Conservation (phyloP, 1,284 basidiomycete genomes). For the Hortiboletus rubellus region DNA sequence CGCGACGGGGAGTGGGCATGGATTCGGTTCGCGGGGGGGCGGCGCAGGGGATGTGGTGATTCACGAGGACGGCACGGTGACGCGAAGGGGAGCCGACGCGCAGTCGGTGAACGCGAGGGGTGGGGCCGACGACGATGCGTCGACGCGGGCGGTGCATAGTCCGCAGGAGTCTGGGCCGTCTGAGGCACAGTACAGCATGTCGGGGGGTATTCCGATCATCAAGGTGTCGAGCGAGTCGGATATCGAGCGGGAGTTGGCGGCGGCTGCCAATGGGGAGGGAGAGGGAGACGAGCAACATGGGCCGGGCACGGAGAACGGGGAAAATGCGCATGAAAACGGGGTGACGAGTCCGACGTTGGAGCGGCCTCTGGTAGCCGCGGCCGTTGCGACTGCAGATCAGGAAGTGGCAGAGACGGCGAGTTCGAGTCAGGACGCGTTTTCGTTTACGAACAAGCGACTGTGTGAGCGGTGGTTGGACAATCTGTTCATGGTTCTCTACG, state of each 20-base stretch:
- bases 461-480: conserved; percentile 99
- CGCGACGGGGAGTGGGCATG: conserved; percentile 10
- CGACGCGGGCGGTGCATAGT: conserved; percentile 58
- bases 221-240: conserved; percentile 64
- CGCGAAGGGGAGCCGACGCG: conserved; percentile 11
- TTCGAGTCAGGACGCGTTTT: conserved; percentile 64
- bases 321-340: conserved; percentile 5
- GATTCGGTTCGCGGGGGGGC: conserved; percentile 11
- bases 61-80: conserved; percentile 57
- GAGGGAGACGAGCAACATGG: conserved; percentile 13
- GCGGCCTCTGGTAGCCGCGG: conserved; percentile 60
- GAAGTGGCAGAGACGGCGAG: conserved; percentile 41
- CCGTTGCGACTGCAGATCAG: conserved; percentile 29
- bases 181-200: conserved; percentile 26
- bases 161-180: conserved; percentile 26
- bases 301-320: conserved; percentile 4
- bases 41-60: conserved; percentile 41
- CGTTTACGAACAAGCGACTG: conserved; percentile 94
- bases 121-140: conserved; percentile 70
- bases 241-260: conserved; percentile 36
- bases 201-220: conserved; percentile 75
- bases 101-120: conserved; percentile 28
- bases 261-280: conserved; percentile 37
- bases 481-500: conserved; percentile 97
- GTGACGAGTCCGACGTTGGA: conserved; percentile 44